Evolutionary conservation across 2,329 filamentous ascomycete genomes (phyloP).

Genomic region (Ascochyta lentis): DNA sequence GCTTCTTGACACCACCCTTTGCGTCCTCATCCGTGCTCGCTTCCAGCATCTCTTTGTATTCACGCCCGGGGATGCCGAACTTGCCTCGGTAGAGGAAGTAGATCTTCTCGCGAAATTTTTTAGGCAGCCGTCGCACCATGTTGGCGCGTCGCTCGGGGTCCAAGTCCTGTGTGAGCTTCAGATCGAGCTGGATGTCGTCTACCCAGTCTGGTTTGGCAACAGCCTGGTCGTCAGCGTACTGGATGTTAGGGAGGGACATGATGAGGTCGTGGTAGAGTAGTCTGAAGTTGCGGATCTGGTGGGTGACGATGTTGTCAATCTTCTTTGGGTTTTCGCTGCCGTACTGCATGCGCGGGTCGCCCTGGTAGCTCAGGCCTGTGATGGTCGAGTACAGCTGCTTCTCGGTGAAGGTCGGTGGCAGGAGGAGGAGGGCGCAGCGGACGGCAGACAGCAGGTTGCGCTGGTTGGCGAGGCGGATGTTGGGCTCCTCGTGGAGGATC

Average conservation of each 20-base stretch:
- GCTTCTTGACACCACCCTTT: slow-evolving; percentile 68
- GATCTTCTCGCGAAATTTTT: slow-evolving; percentile 82
- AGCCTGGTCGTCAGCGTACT: slow-evolving; percentile 72
- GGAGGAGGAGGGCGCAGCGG: slow-evolving; percentile 84
- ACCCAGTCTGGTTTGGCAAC: slow-evolving; percentile 65
- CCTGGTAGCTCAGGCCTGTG: slow-evolving; percentile 89
- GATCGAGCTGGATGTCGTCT: slow-evolving; percentile 63
- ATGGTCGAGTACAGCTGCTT: slow-evolving; percentile 89
- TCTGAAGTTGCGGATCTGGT: slow-evolving; percentile 91
- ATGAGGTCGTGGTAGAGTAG: slow-evolving; percentile 89
- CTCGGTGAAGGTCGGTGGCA: slow-evolving; percentile 85
- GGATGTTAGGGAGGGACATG: slow-evolving; percentile 86
- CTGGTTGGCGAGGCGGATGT: slow-evolving; percentile 92
- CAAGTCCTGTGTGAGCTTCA: slow-evolving; percentile 85
- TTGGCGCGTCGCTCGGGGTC: slow-evolving; percentile 88
- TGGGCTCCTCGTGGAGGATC: slow-evolving; percentile 91
- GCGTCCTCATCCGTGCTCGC: slow-evolving; percentile 73
- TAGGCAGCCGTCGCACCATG: slow-evolving; percentile 92
- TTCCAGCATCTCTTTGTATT: slow-evolving; percentile 86
- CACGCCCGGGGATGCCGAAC: slow-evolving; percentile 80
- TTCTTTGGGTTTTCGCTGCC: slow-evolving; percentile 91
- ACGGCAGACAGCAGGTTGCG: slow-evolving; percentile 92
- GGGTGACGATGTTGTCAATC: slow-evolving; percentile 89
- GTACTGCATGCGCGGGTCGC: slow-evolving; percentile 93
- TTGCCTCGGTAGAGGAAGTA: slow-evolving; percentile 97